Evolutionary conservation across 2,329 filamentous ascomycete species (phyloP), one percentile per base, ranked within the genome.

Genomic region (Cladorrhinum sp.): DNA sequence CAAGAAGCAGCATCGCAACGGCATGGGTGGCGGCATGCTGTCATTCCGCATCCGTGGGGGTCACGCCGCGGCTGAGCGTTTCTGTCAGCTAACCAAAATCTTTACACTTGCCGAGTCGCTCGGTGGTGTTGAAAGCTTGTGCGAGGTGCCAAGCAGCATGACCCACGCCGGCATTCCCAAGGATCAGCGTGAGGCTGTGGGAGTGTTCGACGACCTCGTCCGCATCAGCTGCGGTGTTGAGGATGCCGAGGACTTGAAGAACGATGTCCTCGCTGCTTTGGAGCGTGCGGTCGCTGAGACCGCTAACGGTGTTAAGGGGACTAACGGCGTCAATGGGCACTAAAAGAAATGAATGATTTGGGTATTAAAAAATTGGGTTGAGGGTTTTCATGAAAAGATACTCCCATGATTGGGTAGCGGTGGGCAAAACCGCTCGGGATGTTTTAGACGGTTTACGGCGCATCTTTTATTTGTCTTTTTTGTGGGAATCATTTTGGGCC

Each of bases 11-110:
- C 95, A 99, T 80, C 90, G 95, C 67, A 84, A 96, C 69, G 95
- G 90, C 64, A 89, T 98, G 84, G 95, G 95, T 62, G 95, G 95
- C 68, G 95, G 95, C 64, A 99, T 99, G 95, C 86, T 99, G 49
- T 94, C 90, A 61, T 99, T 99, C 87, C 89, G 95, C 67, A 91
- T 99, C 75, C 85, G 86, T 66, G 95, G 94, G 60, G 95, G 95
- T 36, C 85, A 92, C 71, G 83, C 82, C 51, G 94, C 94, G 1
- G 95, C 95, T 14, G 90, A 96, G 77, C 85, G 87, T 57, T 99
- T 99, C 85, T 98, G 95, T 82, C 88, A 95, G 76, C 79, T 84
- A 62, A 97, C 93, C 49, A 86, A 86, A 71, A 87, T 99, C 74
- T 98, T 96, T 78, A 96, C 92, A 1, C 83, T 99, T 6, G 95